phyloP scores from a whole-genome alignment of 2,329 filamentous ascomycete genomes.

The Pyricularia pennisetigena region DNA sequence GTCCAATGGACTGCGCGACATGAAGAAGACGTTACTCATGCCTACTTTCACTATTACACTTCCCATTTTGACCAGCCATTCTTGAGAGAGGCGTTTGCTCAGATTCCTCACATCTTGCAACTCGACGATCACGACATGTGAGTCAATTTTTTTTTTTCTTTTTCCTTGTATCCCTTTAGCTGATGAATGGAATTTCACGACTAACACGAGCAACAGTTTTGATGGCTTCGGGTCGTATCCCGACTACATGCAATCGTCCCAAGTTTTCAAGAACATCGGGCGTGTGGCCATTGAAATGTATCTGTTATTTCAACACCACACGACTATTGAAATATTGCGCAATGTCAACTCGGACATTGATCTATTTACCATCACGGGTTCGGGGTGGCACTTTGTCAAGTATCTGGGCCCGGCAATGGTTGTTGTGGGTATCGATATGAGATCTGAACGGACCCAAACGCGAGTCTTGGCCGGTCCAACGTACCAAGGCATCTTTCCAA shows the following conservation, averaged over 20 bases:
- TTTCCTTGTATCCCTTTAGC: not conserved
- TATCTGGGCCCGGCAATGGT: slow-evolving; percentile 87
- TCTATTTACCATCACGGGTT: slow-evolving; percentile 93
- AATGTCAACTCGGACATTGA: slow-evolving; percentile 83
- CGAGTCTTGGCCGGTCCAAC: slow-evolving; percentile 94
- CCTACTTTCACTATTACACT: slow-evolving; percentile 98
- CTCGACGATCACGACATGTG: slow-evolving; percentile 98
- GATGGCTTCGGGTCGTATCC: slow-evolving; percentile 97
- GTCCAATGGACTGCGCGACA: slow-evolving; percentile 88
- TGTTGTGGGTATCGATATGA: slow-evolving; percentile 81
- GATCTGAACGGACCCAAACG: slow-evolving; percentile 80
- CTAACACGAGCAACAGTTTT: slow-evolving; percentile 48
- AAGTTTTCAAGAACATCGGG: slow-evolving; percentile 97
- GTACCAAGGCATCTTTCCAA: slow-evolving; percentile 95
- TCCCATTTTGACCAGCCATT: slow-evolving; percentile 97
- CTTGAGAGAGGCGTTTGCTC: slow-evolving; percentile 87
- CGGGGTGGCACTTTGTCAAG: slow-evolving; percentile 98
- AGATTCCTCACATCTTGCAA: slow-evolving; percentile 88
- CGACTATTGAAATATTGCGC: slow-evolving; percentile 83
- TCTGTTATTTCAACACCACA: slow-evolving; percentile 95
- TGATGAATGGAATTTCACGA: not conserved
- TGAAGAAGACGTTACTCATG: slow-evolving; percentile 90
- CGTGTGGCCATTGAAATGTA: slow-evolving; percentile 97
- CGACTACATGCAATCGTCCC: slow-evolving; percentile 94
- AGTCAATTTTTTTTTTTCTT: too few relatives aligned